Conservation (phyloP, 306 rosid genomes). For the Cucurbita ficifolia region DNA sequence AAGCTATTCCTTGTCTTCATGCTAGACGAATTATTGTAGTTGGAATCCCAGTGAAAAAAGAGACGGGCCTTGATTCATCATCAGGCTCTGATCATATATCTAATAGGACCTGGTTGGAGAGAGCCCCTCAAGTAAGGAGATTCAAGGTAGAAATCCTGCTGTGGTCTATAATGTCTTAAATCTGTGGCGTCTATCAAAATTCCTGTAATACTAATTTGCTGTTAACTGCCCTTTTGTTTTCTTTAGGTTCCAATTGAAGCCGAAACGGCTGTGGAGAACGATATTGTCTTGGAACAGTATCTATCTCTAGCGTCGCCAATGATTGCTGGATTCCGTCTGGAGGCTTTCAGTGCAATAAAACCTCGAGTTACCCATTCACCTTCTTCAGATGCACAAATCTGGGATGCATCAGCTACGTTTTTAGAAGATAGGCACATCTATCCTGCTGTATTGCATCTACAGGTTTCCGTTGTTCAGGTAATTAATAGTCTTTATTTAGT, state of each 20-base stretch:
- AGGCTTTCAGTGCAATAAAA: constrained; percentile 73
- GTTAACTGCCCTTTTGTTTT: constrained; percentile 6
- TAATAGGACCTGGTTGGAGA: constrained; percentile 52
- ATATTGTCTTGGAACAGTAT: constrained; percentile 65
- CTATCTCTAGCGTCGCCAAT: constrained; percentile 55
- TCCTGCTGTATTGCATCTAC: constrained; percentile 73
- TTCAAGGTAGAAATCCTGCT: constrained; percentile 50
- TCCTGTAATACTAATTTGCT: background rate
- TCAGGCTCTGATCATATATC: constrained; percentile 51
- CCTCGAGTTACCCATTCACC: constrained; percentile 91
- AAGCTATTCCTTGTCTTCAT: constrained; percentile 71
- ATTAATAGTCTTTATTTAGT: constrained; percentile 10
- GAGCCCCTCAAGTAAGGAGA: constrained; percentile 63
- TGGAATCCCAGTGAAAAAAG: constrained; percentile 54
- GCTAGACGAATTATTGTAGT: constrained; percentile 81
- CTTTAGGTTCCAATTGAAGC: constrained; percentile 77
- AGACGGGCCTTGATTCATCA: constrained; percentile 33
- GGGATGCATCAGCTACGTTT: constrained; percentile 27
- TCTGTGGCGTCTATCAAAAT: constrained; percentile 5
- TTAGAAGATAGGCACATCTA: constrained; percentile 66
- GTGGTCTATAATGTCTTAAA: constrained; percentile 1
- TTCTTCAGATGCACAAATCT: constrained; percentile 25
- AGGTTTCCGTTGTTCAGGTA: constrained; percentile 84
- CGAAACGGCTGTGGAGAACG: constrained; percentile 61
- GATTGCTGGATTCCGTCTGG: constrained; percentile 88